Evolutionary conservation across 495 filamentous ascomycete species (phyloP).

Genomic region (Filosporella fistucella): DNA sequence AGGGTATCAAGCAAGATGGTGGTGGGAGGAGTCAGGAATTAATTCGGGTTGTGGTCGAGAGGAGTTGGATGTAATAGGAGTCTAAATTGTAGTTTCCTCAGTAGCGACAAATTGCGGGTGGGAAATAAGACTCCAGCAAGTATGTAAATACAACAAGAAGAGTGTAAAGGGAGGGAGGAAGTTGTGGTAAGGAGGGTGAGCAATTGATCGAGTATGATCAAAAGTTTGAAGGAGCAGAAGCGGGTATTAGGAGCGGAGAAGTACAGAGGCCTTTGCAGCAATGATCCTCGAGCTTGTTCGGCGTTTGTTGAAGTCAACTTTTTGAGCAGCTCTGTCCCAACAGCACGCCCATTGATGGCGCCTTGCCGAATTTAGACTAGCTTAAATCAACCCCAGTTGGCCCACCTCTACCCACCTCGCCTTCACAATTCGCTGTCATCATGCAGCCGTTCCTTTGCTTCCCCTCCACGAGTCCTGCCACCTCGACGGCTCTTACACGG

Average conservation of each 20-base stretch:
- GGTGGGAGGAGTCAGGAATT: neutral
- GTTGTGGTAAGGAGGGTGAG: slow-evolving; percentile 7
- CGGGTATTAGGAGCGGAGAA: slow-evolving; percentile 6
- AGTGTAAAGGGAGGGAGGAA: neutral
- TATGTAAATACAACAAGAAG: neutral
- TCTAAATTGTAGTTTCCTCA: slow-evolving; percentile 1
- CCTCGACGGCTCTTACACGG: neutral
- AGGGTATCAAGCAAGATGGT: slow-evolving; percentile 1
- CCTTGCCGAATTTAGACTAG: too few relatives aligned
- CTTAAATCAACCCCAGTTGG: too few relatives aligned
- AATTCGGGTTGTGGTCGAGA: slow-evolving; percentile 1
- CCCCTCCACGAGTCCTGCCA: too few relatives aligned
- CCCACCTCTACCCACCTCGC: too few relatives aligned
- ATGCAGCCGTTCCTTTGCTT: too few relatives aligned
- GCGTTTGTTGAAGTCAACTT: slow-evolving; percentile 11
- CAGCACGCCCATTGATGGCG: neutral
- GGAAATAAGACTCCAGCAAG: slow-evolving; percentile 10
- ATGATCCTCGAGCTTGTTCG: slow-evolving; percentile 7
- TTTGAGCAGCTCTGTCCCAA: slow-evolving; percentile 7
- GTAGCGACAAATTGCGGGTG: slow-evolving; percentile 12
- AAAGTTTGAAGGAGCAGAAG: slow-evolving; percentile 13
- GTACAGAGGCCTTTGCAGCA: neutral
- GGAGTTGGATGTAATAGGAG: slow-evolving; percentile 1
- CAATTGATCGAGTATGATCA: slow-evolving; percentile 18
- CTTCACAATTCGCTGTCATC: too few relatives aligned